A percentile compares a stretch with the other conserved stretches of the same genome.
phyloP scores from a whole-genome alignment of 2,329 filamentous ascomycete species.

The Nemania diffusa region DNA sequence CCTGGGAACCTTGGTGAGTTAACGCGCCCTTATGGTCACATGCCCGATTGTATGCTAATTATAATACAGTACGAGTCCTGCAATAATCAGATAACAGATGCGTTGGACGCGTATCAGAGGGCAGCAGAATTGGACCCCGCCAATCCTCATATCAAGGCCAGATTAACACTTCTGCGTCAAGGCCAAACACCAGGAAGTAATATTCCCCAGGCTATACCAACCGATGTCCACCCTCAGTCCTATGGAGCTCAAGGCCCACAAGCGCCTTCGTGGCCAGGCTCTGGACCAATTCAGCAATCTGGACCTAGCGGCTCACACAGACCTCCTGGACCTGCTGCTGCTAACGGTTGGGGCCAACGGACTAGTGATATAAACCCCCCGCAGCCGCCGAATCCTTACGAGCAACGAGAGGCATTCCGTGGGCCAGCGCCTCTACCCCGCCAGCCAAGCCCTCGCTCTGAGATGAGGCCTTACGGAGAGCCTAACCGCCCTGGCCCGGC shows the following conservation, averaged over 20 bases:
- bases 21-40: slow-evolving; percentile 32
- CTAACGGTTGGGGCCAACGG: slow-evolving; percentile 67
- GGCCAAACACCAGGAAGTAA: slow-evolving; percentile 76
- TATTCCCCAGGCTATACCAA: slow-evolving; percentile 82
- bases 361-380: slow-evolving; percentile 84
- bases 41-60: slow-evolving; percentile 47
- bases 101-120: slow-evolving; percentile 92
- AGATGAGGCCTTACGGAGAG: slow-evolving; percentile 78
- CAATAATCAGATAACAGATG: slow-evolving; percentile 98
- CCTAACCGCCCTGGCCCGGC: slow-evolving; percentile 64
- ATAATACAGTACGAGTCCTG: slow-evolving; percentile 86
- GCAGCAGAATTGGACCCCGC: slow-evolving; percentile 92
- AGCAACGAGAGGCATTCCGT: slow-evolving; percentile 78
- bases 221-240: slow-evolving; percentile 94
- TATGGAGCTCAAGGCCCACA: slow-evolving; percentile 89
- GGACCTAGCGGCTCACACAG: slow-evolving; percentile 65
- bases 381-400: slow-evolving; percentile 83
- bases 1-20: slow-evolving; percentile 87
- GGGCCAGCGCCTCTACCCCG: slow-evolving; percentile 74
- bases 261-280: slow-evolving; percentile 88
- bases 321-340: slow-evolving; percentile 67
- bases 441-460: slow-evolving; percentile 80
- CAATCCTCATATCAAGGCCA: slow-evolving; percentile 96
- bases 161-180: slow-evolving; percentile 86
- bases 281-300: slow-evolving; percentile 66